Conservation (phyloP, 495 filamentous ascomycete genomes). For the Elaphomyces granulatus region DNA sequence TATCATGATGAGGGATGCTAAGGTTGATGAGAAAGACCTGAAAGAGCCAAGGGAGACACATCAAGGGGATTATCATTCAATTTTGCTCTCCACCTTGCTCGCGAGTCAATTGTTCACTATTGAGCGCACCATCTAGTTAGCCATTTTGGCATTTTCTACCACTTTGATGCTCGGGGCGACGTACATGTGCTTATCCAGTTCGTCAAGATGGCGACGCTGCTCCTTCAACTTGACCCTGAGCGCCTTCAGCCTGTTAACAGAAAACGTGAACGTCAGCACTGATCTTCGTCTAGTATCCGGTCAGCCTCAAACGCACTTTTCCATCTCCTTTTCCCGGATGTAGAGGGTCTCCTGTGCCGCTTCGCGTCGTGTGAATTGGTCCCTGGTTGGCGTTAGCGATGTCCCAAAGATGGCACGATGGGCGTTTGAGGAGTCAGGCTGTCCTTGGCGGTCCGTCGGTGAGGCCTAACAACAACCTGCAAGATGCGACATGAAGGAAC, state of each 20-base stretch:
- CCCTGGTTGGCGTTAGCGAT: slow-evolving; percentile 48
- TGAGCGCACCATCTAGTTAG: slow-evolving; percentile 6
- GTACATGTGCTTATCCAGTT: slow-evolving; percentile 75
- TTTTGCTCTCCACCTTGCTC: slow-evolving; percentile 59
- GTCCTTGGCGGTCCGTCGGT: not conserved
- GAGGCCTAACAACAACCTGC: not conserved
- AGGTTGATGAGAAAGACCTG: too few species aligned
- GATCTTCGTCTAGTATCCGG: not conserved
- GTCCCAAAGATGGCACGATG: too few species aligned
- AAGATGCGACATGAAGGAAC: too few species aligned
- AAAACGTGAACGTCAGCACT: not conserved
- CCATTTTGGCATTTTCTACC: too few species aligned
- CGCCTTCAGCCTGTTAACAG: slow-evolving; percentile 31
- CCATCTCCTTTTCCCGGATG: slow-evolving; percentile 69
- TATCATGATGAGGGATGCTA: too few species aligned
- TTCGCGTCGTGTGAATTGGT: slow-evolving; percentile 84
- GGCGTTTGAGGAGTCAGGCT: too few species aligned
- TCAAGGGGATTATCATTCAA: slow-evolving; percentile 33
- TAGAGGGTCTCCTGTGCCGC: slow-evolving; percentile 70
- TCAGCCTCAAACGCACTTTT: slow-evolving; percentile 43
- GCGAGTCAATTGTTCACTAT: slow-evolving; percentile 53
- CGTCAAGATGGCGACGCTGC: slow-evolving; percentile 68
- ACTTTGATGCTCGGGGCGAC: too few species aligned
- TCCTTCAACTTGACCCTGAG: slow-evolving; percentile 65
- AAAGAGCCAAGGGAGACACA: too few species aligned